phyloP scores from a whole-genome alignment of 202 grass and related monocot species.

The Eragrostis tef region DNA sequence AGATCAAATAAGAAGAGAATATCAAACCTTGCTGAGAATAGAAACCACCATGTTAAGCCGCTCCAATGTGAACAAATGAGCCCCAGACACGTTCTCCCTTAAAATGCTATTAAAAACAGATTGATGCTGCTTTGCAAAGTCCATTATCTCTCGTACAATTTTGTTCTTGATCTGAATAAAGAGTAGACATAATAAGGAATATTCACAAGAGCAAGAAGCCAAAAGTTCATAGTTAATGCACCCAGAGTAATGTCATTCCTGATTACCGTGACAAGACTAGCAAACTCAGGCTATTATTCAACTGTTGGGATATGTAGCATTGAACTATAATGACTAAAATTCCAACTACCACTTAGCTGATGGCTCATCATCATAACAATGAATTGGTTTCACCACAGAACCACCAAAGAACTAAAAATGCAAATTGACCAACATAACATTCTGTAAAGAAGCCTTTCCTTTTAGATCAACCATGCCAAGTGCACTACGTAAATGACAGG shows the following conservation, averaged over 20 bases:
- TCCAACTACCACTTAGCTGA: constrained; percentile 2
- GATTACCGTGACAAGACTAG: not conserved
- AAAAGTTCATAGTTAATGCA: constrained; percentile 11
- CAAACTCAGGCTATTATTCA: not conserved
- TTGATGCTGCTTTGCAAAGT: constrained; percentile 83
- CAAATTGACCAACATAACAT: not conserved
- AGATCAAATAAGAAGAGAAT: constrained; percentile 46
- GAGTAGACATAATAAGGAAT: constrained; percentile 23
- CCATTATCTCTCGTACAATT: constrained; percentile 88
- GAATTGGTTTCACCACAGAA: not conserved
- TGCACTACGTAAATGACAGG: constrained; percentile 10
- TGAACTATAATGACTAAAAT: not conserved
- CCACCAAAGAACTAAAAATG: not conserved
- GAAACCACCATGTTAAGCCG: constrained; percentile 78
- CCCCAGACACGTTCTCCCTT: constrained; percentile 68
- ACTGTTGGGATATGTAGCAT: not conserved
- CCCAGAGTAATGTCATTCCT: not conserved
- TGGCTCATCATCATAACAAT: not conserved
- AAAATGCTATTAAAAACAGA: constrained; percentile 72
- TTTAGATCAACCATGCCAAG: constrained; percentile 4
- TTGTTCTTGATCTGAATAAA: constrained; percentile 89
- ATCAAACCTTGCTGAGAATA: constrained; percentile 88
- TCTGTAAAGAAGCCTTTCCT: not conserved
- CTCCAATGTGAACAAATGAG: constrained; percentile 72
- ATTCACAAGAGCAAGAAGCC: not conserved